Evolutionary conservation across 2,329 filamentous ascomycete species (phyloP).

Genomic region (Cadophora malorum): DNA sequence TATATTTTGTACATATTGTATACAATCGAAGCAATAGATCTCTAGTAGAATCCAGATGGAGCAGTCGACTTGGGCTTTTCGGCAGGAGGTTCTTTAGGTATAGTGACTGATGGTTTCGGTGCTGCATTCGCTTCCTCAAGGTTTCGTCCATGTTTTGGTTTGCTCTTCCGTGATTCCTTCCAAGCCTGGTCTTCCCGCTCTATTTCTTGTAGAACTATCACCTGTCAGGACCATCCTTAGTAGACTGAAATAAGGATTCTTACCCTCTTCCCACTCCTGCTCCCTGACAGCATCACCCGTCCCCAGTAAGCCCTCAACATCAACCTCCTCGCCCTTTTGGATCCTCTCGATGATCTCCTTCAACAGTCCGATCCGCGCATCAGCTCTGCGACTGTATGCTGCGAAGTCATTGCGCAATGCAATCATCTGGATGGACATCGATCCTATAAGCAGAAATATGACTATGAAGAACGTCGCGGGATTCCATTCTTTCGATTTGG

Average conservation of each 20-base stretch:
- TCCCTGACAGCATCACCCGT: constrained; percentile 79
- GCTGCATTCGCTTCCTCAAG: constrained; percentile 22
- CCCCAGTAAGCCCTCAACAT: constrained; percentile 83
- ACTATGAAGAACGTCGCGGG: constrained; percentile 83
- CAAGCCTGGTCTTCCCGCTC: constrained; percentile 65
- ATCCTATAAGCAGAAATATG: constrained; percentile 87
- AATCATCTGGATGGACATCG: constrained; percentile 94
- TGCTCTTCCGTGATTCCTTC: constrained; percentile 39
- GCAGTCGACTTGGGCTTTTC: constrained; percentile 38
- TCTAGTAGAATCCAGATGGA: constrained; percentile 44
- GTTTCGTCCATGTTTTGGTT: constrained; percentile 35
- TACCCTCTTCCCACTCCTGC: constrained; percentile 86
- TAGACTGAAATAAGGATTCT: constrained; percentile 40
- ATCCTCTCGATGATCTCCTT: constrained; percentile 77
- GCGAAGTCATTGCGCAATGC: constrained; percentile 76
- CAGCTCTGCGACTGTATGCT: constrained; percentile 75
- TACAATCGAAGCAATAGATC: constrained; percentile 20
- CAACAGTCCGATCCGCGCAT: constrained; percentile 78
- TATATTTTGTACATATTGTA: constrained; percentile 38
- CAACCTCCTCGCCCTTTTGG: constrained; percentile 76
- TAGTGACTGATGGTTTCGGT: constrained; percentile 20
- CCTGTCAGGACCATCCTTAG: constrained; percentile 16
- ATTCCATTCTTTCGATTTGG: constrained; percentile 72
- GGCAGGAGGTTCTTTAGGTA: constrained; percentile 15
- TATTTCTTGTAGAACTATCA: constrained; percentile 67